Percentiles rank a stretch among this genome's conserved stretches.
Evolutionary conservation across 805 yeast genomes (phyloP).

Genomic region (Monosporozyma aerobia): DNA sequence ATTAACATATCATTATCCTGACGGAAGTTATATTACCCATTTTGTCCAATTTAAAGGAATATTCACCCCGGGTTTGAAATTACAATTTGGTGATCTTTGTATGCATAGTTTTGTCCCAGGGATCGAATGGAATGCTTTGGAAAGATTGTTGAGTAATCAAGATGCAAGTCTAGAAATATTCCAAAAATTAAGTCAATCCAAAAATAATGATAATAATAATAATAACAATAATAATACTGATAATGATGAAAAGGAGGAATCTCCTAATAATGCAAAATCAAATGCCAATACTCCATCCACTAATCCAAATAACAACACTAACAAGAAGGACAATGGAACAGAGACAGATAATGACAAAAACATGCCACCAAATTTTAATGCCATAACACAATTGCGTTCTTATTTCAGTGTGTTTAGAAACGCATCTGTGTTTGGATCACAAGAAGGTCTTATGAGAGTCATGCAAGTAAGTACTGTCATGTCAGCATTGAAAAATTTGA

Average conservation of each 20-base stretch:
- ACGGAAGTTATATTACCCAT: conserved; percentile 61
- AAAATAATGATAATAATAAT: conserved; percentile 11
- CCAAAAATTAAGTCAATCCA: neutral
- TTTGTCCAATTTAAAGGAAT: conserved; percentile 53
- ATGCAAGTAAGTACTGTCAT: conserved; percentile 73
- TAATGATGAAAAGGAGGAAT: neutral
- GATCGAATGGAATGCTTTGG: conserved; percentile 39
- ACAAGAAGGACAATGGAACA: neutral
- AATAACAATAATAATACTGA: conserved; percentile 34
- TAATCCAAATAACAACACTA: neutral
- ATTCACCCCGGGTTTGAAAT: conserved; percentile 50
- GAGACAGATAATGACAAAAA: neutral
- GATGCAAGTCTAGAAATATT: conserved; percentile 21
- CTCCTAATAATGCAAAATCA: neutral
- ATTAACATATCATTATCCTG: conserved; percentile 45
- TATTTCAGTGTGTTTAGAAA: conserved; percentile 38
- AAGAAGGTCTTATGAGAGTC: conserved; percentile 56
- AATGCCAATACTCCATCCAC: neutral
- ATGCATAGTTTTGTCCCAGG: conserved; percentile 39
- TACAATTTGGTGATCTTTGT: conserved; percentile 66
- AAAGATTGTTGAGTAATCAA: conserved; percentile 37
- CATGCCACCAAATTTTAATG: conserved; percentile 15
- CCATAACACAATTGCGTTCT: conserved; percentile 28
- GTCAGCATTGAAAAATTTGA: conserved; percentile 59
- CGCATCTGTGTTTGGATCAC: conserved; percentile 52